Conservation (phyloP, 257 asterid genomes). For the Nicotiana undulata region DNA sequence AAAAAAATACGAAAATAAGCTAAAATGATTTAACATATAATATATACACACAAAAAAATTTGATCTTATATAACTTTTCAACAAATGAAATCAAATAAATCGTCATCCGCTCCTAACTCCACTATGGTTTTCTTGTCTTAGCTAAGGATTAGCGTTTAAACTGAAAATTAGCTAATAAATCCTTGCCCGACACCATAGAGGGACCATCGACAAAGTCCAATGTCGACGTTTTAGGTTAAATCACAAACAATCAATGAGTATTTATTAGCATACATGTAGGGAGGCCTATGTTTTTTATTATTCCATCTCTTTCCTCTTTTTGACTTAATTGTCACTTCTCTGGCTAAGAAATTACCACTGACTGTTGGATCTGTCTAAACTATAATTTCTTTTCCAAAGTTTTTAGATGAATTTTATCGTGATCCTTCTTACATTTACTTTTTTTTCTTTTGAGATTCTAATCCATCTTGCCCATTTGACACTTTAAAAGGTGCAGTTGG, state of each 20-base stretch:
- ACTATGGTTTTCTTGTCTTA: neutral
- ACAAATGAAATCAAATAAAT: no score
- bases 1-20: no score
- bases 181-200: neutral
- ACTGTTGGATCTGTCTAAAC: neutral
- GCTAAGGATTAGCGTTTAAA: neutral
- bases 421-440: neutral
- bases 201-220: neutral
- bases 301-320: neutral
- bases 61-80: no score
- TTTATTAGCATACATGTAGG: neutral
- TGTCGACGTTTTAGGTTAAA: neutral
- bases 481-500: neutral
- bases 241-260: neutral
- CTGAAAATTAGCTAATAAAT: neutral
- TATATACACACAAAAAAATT: no score
- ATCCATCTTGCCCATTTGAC: neutral
- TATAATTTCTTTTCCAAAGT: neutral
- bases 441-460: neutral
- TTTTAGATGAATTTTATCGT: neutral
- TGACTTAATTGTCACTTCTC: constrained; percentile 2
- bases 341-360: neutral
- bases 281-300: neutral
- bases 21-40: no score
- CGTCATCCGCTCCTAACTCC: no score